Evolutionary conservation across 2,329 filamentous ascomycete species (phyloP).

Genomic region (Boeremia exigua): DNA sequence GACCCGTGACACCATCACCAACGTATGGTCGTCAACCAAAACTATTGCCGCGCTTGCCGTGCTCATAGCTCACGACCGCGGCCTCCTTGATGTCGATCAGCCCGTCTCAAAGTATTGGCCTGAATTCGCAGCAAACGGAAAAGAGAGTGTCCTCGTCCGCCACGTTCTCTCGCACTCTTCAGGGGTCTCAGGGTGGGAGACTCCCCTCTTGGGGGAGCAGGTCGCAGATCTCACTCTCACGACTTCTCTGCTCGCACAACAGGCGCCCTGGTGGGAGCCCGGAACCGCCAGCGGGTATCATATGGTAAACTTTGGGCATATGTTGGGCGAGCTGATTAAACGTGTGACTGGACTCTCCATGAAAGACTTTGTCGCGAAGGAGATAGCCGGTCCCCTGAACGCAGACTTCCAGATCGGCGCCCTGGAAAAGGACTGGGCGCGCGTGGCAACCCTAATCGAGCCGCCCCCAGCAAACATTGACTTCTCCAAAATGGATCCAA

Average conservation of each 20-base stretch:
- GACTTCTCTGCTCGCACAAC: slow-evolving; percentile 16
- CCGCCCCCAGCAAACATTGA: slow-evolving; percentile 9
- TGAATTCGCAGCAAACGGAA: slow-evolving; percentile 24
- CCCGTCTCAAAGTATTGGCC: slow-evolving; percentile 27
- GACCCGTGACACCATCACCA: slow-evolving; percentile 24
- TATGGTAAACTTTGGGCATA: slow-evolving; percentile 16
- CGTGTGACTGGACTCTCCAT: slow-evolving; percentile 15
- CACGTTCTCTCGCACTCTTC: slow-evolving; percentile 21
- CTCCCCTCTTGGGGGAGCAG: slow-evolving; percentile 4
- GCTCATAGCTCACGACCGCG: slow-evolving; percentile 20
- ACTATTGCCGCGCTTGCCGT: slow-evolving; percentile 14
- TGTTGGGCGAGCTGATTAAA: slow-evolving; percentile 16
- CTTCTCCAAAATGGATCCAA: neutral
- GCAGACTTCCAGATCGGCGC: slow-evolving; percentile 25
- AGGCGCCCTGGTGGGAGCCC: slow-evolving; percentile 24
- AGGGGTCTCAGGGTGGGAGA: slow-evolving; percentile 19
- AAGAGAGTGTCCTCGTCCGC: slow-evolving; percentile 19
- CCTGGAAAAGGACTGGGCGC: slow-evolving; percentile 11
- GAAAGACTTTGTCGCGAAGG: slow-evolving; percentile 55
- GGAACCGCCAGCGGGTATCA: slow-evolving; percentile 24
- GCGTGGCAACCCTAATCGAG: slow-evolving; percentile 15
- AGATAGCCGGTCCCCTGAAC: slow-evolving; percentile 68
- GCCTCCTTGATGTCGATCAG: slow-evolving; percentile 18
- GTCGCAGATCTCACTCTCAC: slow-evolving; percentile 11
- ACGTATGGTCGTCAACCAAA: slow-evolving; percentile 23